Evolutionary conservation across 352 stramenopile species (phyloP).

Genomic region (Phytophthora sp.): DNA sequence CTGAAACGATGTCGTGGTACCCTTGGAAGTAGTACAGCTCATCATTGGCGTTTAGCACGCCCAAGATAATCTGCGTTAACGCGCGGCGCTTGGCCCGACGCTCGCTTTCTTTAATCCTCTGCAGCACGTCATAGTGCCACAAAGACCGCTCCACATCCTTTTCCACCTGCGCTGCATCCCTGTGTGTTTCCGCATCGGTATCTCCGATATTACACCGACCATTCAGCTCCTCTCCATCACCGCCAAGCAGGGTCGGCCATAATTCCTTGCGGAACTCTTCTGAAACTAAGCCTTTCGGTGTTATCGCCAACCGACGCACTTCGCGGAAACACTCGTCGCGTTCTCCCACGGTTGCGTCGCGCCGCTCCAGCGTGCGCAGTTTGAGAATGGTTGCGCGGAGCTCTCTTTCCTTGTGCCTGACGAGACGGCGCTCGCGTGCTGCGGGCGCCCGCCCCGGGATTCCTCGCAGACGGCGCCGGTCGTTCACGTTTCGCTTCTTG

Average conservation of each 20-base stretch:
- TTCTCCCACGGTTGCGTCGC: conserved; percentile 20
- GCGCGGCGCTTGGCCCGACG: conserved; percentile 61
- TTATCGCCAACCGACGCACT: conserved; percentile 67
- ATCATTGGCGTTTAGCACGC: conserved; percentile 49
- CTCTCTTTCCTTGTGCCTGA: conserved; percentile 62
- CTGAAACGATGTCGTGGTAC: conserved; percentile 93
- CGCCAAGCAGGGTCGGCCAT: conserved; percentile 68
- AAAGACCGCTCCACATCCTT: conserved; percentile 89
- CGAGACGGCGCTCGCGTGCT: conserved; percentile 47
- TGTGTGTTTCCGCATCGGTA: conserved; percentile 33
- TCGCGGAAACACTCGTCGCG: conserved; percentile 51
- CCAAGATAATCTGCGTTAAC: conserved; percentile 68
- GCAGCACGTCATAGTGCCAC: conserved; percentile 81
- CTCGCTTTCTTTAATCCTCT: conserved; percentile 65
- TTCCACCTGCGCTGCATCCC: conserved; percentile 74
- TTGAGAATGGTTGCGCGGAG: conserved; percentile 42
- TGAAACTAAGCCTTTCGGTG: conserved; percentile 58
- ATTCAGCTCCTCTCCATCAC: not conserved
- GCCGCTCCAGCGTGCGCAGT: conserved; percentile 35
- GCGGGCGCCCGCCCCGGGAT: conserved; percentile 37
- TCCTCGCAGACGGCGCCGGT: conserved; percentile 39
- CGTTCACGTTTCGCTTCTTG: conserved; percentile 43
- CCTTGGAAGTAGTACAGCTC: conserved; percentile 90
- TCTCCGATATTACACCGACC: conserved; percentile 19
- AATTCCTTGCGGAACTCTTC: conserved; percentile 62